Evolutionary conservation across 1,284 basidiomycete species (phyloP).

Genomic region (Ceratobasidium sp.): DNA sequence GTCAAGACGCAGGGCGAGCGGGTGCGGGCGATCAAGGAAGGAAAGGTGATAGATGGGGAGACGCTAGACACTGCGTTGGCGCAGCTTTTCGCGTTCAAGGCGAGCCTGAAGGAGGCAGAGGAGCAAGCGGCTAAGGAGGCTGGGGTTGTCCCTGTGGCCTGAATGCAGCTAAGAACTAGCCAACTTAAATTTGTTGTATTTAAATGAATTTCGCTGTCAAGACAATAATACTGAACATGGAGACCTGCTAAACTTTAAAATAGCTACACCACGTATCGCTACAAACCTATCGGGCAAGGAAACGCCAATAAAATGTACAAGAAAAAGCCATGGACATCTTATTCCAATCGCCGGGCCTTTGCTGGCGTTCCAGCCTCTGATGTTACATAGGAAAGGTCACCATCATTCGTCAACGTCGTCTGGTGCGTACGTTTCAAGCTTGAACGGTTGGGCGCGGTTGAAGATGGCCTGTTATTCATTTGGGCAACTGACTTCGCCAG

Average conservation of each 20-base stretch:
- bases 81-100: constrained; percentile 56
- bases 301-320: background rate
- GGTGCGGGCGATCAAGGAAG: constrained; percentile 56
- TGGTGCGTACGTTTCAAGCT: constrained; percentile 23
- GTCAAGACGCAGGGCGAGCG: constrained; percentile 56
- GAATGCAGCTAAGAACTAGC: background rate
- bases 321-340: background rate
- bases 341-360: background rate
- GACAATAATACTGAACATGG: constrained; percentile 8
- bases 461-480: constrained; percentile 4
- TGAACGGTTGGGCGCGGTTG: background rate
- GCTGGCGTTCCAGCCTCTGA: background rate
- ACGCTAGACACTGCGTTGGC: constrained; percentile 53
- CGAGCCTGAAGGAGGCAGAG: constrained; percentile 53
- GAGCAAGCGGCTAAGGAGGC: constrained; percentile 18
- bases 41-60: constrained; percentile 52
- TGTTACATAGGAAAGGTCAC: background rate
- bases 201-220: constrained; percentile 31
- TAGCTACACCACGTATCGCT: constrained; percentile 1
- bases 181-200: constrained; percentile 32
- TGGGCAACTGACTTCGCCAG: constrained; percentile 21
- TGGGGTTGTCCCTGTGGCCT: background rate
- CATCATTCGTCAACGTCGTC: background rate
- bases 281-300: background rate
- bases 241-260: background rate